A percentile compares a stretch with the other conserved stretches of the same genome.
Evolutionary conservation across 306 rosid species (phyloP).

Genomic region (Ziziphus jujuba): DNA sequence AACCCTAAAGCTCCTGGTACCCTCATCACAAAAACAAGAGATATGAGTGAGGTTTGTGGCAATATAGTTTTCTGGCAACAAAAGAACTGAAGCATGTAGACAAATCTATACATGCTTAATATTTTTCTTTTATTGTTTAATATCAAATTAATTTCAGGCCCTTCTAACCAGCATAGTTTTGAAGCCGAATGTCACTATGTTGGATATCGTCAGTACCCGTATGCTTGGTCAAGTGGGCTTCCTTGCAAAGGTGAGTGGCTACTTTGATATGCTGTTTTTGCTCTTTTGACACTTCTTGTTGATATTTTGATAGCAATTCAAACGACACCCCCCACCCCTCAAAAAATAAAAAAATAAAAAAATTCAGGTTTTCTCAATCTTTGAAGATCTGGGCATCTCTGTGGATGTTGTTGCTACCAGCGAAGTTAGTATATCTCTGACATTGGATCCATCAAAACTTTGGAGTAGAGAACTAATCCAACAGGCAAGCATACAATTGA

Average conservation of each 20-base stretch:
- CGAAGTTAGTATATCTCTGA: conserved; percentile 88
- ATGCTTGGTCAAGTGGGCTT: conserved; percentile 77
- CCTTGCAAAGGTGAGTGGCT: conserved; percentile 61
- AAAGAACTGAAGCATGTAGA: neutral
- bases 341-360: neutral
- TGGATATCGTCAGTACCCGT: conserved; percentile 77
- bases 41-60: conserved; percentile 64
- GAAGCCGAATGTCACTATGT: conserved; percentile 60
- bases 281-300: neutral
- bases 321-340: neutral
- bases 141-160: conserved; percentile 38
- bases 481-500: conserved; percentile 56
- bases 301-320: neutral
- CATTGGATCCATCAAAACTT: conserved; percentile 85
- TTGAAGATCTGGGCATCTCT: conserved; percentile 83
- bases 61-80: neutral
- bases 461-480: conserved; percentile 92
- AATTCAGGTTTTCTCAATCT: conserved; percentile 55
- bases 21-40: conserved; percentile 62
- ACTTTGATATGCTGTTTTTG: neutral
- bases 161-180: conserved; percentile 66
- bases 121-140: neutral
- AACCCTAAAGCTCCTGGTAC: conserved; percentile 73
- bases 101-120: neutral
- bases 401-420: conserved; percentile 92